Percentiles rank a stretch among this genome's conserved stretches.
Evolutionary conservation across 169 alveolate genomes (phyloP).

Genomic region (Plasmodium coatneyi): DNA sequence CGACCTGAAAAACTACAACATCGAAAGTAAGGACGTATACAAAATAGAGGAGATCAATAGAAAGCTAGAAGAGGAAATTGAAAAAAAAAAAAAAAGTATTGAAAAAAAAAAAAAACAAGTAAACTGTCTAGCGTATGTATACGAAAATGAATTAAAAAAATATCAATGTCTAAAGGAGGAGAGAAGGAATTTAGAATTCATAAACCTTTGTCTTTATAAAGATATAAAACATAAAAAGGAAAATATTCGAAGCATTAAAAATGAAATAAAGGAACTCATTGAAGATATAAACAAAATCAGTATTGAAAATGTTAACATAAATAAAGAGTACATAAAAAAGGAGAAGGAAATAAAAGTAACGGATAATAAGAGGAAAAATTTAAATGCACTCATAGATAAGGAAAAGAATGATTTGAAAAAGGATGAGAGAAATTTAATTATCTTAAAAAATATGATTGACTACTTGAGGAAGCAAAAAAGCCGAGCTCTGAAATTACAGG

Average conservation of each 20-base stretch:
- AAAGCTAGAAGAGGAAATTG: constrained; percentile 50
- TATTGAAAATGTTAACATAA: constrained; percentile 43
- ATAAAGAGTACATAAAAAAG: constrained; percentile 34
- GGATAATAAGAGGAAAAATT: constrained; percentile 31
- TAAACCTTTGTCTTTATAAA: constrained; percentile 58
- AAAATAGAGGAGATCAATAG: constrained; percentile 60
- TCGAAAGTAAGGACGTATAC: constrained; percentile 64
- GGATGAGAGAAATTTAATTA: constrained; percentile 62
- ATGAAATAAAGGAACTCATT: constrained; percentile 60
- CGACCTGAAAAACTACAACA: constrained; percentile 26
- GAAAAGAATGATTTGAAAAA: constrained; percentile 60
- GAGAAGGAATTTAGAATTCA: constrained; percentile 61
- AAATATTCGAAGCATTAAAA: constrained; percentile 28
- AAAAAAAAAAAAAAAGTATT: constrained; percentile 24
- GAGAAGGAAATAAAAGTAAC: constrained; percentile 37
- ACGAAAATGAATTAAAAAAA: constrained; percentile 53
- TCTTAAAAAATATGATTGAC: constrained; percentile 52
- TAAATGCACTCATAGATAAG: constrained; percentile 21
- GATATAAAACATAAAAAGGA: constrained; percentile 70
- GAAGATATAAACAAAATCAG: constrained; percentile 59
- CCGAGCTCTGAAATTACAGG: constrained; percentile 48
- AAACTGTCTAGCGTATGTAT: constrained; percentile 39
- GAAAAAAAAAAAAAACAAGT: constrained; percentile 53
- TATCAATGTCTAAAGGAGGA: constrained; percentile 69
- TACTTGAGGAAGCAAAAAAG: constrained; percentile 57